Conservation (phyloP, 768 basidiomycete genomes). For the Auriscalpium microsporum region DNA sequence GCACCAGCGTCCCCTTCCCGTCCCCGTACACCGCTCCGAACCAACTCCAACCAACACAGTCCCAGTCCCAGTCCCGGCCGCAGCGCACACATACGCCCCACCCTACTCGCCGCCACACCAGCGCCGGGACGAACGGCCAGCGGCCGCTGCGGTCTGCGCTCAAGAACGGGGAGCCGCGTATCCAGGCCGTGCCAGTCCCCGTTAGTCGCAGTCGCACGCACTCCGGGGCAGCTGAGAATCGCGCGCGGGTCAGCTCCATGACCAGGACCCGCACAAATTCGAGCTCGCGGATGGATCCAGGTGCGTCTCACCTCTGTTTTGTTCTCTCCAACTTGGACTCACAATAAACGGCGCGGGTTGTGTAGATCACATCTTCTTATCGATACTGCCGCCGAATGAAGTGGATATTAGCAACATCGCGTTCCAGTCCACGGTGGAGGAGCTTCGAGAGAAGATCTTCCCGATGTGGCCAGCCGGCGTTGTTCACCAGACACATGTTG, state of each 20-base stretch:
- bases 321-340: neutral
- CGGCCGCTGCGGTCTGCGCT: constrained; percentile 47
- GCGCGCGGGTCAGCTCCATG: constrained; percentile 19
- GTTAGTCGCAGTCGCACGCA: constrained; percentile 34
- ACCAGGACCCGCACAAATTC: constrained; percentile 29
- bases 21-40: constrained; percentile 3
- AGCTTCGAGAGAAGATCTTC: constrained; percentile 47
- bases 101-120: constrained; percentile 28
- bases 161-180: constrained; percentile 33
- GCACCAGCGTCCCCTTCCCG: constrained; percentile 3
- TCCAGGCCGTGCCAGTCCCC: constrained; percentile 5
- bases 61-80: constrained; percentile 5
- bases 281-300: constrained; percentile 17
- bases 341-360: neutral
- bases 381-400: constrained; percentile 59
- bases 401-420: constrained; percentile 38
- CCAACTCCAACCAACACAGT: neutral
- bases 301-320: constrained; percentile 12
- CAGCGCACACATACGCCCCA: constrained; percentile 19
- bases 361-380: constrained; percentile 65
- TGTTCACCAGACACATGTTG: constrained; percentile 34
- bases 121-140: constrained; percentile 14
- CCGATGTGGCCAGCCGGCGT: constrained; percentile 65
- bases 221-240: constrained; percentile 27
- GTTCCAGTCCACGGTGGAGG: constrained; percentile 48